Evolutionary conservation across 805 yeast species (phyloP), one percentile per base, ranked within the genome.

Genomic region (Candida palmyrensis): DNA sequence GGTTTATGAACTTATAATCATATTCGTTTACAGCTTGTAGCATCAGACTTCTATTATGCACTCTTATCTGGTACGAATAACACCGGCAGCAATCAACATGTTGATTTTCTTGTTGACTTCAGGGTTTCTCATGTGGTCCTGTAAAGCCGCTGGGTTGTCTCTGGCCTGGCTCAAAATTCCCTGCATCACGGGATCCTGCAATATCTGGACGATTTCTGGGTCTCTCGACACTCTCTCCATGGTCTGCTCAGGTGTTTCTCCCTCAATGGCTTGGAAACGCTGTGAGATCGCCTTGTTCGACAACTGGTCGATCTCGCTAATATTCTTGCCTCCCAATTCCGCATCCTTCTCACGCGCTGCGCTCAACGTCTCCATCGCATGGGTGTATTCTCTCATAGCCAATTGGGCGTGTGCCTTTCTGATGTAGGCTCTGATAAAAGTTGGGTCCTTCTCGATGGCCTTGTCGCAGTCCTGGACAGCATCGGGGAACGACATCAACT

Each of bases 81-180:
- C 84, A 59, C 99, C 99, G 13, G 97, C 96, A 36, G 97, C 96
- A 57, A 89, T 82, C 59, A 92, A 74, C 48, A 83, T 73, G 59
- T 83, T 82, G 49, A 92, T 79, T 77, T 92, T 92, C 59, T 79
- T 81, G 53, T 79, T 76, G 32, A 92, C 84, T 40, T 79, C 94
- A 25, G 98, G 97, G 64, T 92, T 92, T 71, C 78, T 84, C 96
- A 92, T 88, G 65, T 92, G 98, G 51, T 90, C 97, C 57, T 85
- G 94, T 48, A 92, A 73, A 35, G 97, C 97, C 28, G 96, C 95
- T 32, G 98, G 98, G 57, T 92, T 84, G 39, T 78, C 85, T 59
- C 82, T 84, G 13, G 97, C 97, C 66, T 92, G 99, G 47, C 77
- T 82, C 57, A 92, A 72, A 44, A 92, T 92, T 36, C 90, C 81